These are phyloP conservation scores for Blastomyces parvus DNA, from an alignment of 2,329 filamentous ascomycete genomes.

Conservation along the genomic window DNA sequence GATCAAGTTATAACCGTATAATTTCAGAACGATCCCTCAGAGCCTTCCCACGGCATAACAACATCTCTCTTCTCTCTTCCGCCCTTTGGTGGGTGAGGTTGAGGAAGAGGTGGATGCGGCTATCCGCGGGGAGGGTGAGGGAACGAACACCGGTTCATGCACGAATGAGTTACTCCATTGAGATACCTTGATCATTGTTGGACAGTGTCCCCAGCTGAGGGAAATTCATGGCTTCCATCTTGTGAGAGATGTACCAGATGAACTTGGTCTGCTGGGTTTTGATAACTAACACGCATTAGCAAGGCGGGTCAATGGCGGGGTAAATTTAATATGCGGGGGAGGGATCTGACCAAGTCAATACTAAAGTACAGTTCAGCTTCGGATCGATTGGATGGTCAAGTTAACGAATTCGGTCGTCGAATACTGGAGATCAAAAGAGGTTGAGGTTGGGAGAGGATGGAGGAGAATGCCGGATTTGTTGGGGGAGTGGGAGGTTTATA, in stretches of 20 bases:
- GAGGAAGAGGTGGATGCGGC: slow-evolving; percentile 19
- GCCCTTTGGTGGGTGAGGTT: slow-evolving; percentile 2
- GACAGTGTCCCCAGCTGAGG: slow-evolving; percentile 31
- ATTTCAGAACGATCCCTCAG: slow-evolving; percentile 47
- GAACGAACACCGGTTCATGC: slow-evolving; percentile 59
- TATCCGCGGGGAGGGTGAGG: slow-evolving; percentile 21
- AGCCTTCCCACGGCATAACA: slow-evolving; percentile 3
- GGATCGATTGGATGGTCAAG: background rate
- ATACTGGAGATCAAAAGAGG: background rate
- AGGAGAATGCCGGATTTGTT: background rate
- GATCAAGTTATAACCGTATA: slow-evolving; percentile 95
- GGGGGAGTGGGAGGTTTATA: background rate
- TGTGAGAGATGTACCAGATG: slow-evolving; percentile 18
- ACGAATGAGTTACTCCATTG: slow-evolving; percentile 34
- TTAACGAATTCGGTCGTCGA: background rate
- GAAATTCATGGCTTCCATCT: slow-evolving; percentile 32
- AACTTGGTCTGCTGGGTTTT: slow-evolving; percentile 4
- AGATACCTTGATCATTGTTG: slow-evolving; percentile 41
- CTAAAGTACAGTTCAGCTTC: background rate
- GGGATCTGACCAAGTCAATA: background rate
- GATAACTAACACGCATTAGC: background rate
- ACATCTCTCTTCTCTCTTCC: slow-evolving; percentile 9
- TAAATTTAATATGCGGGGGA: too few relatives aligned
- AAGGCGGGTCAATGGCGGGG: background rate
- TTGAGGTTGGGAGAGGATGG: background rate